phyloP scores from a whole-genome alignment of 2,329 filamentous ascomycete species.

The Verticillium nonalfalfae region DNA sequence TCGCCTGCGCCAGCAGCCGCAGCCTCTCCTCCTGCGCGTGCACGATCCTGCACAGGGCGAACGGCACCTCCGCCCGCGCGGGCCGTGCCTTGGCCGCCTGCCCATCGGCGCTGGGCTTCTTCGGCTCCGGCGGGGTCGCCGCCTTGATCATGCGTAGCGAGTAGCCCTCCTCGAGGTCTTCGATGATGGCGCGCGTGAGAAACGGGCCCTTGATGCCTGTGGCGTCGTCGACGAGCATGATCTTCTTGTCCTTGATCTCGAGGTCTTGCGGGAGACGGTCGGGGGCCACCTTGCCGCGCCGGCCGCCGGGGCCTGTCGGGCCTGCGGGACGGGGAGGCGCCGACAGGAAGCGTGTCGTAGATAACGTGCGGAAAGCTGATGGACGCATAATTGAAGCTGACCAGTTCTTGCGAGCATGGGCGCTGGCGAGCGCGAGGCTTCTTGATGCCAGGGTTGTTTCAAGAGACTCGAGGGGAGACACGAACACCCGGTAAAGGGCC shows the following conservation, averaged over 20 bases:
- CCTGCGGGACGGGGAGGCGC: background rate
- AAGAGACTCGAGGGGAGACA: slow-evolving; percentile 25
- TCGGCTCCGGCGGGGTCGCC: slow-evolving; percentile 21
- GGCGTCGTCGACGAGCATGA: slow-evolving; percentile 34
- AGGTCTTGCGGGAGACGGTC: slow-evolving; percentile 34
- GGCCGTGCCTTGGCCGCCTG: background rate
- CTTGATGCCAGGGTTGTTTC: slow-evolving; percentile 15
- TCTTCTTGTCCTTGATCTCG: slow-evolving; percentile 34
- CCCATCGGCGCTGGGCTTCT: slow-evolving; percentile 4
- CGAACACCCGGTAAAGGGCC: slow-evolving; percentile 40
- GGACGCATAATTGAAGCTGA: background rate
- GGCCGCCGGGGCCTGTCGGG: background rate
- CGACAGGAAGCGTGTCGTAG: background rate
- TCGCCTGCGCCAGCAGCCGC: slow-evolving; percentile 34
- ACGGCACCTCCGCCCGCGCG: slow-evolving; percentile 11
- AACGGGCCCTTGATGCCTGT: slow-evolving; percentile 30
- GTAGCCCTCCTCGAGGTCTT: slow-evolving; percentile 23
- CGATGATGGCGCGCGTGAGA: slow-evolving; percentile 31
- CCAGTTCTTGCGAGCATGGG: background rate
- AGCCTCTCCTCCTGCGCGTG: slow-evolving; percentile 43
- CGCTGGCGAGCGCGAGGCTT: slow-evolving; percentile 10
- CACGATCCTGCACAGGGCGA: slow-evolving; percentile 66
- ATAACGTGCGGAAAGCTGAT: background rate
- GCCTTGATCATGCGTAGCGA: slow-evolving; percentile 35
- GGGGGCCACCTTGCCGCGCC: background rate